A percentile compares a stretch with the other conserved stretches of the same genome.
These are phyloP conservation scores for Monoraphidium neglectum DNA, from an alignment of 139 green algal genomes.

Conservation along the genomic window DNA sequence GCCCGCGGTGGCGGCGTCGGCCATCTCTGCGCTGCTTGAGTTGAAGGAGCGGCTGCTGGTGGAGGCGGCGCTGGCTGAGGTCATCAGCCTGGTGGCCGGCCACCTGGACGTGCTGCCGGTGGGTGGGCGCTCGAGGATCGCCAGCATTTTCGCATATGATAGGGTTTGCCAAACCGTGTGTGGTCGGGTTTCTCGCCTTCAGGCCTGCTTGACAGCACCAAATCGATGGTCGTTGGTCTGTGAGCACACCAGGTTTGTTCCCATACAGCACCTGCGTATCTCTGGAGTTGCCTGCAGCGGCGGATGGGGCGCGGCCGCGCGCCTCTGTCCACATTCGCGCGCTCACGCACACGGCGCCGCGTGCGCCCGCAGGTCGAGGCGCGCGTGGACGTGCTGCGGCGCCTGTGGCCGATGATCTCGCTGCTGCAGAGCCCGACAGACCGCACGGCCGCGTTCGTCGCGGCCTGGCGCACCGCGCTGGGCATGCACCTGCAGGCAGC, in stretches of 20 bases:
- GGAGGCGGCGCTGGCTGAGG: conserved; percentile 28
- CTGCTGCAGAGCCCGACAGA: conserved; percentile 34
- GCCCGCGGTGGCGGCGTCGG: conserved; percentile 17
- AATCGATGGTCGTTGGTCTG: no score
- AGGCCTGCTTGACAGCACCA: no score
- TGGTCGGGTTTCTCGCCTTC: no score
- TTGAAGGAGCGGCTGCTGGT: conserved; percentile 19
- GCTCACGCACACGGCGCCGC: no score
- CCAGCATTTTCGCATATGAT: no score
- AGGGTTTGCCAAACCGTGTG: no score
- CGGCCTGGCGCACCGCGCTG: conserved; percentile 19
- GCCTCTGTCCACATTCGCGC: no score
- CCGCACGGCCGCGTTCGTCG: conserved; percentile 24
- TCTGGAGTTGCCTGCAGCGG: no score
- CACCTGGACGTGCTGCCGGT: conserved; percentile 31
- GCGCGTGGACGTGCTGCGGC: conserved; percentile 20
- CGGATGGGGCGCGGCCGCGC: no score
- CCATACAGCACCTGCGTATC: no score
- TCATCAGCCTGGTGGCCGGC: conserved; percentile 15
- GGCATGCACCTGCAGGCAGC: conserved; percentile 9
- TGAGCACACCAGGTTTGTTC: no score
- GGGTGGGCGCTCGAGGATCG: neutral
- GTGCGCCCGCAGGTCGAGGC: conserved; percentile 8
- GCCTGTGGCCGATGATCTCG: conserved; percentile 30
- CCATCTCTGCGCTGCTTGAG: conserved; percentile 33